A percentile compares a stretch with the other conserved stretches of the same genome.
Evolutionary conservation across 371 early-diverging fungal species (phyloP).

Genomic region (Paraphysoderma sedebokerense): DNA sequence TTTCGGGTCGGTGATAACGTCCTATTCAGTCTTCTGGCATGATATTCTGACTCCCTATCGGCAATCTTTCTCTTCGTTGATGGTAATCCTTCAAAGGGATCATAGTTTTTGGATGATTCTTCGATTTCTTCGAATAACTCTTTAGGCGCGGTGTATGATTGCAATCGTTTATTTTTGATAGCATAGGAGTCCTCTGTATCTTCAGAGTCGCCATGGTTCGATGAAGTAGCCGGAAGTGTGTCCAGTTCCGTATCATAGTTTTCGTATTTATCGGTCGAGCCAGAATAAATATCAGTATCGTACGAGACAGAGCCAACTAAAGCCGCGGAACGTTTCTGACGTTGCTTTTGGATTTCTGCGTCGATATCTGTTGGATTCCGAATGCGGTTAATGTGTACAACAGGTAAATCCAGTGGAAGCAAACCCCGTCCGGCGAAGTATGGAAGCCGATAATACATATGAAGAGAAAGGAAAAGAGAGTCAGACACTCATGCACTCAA

Average conservation of each 20-base stretch:
- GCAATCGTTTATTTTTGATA: slow-evolving; percentile 24
- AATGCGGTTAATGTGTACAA: too few relatives aligned
- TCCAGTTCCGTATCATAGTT: slow-evolving; percentile 59
- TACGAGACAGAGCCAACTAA: slow-evolving; percentile 34
- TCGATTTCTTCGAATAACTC: slow-evolving; percentile 53
- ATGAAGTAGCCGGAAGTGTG: slow-evolving; percentile 39
- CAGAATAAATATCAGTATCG: slow-evolving; percentile 69
- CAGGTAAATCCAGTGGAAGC: too few relatives aligned
- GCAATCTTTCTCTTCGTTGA: slow-evolving; percentile 49
- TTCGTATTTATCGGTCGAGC: slow-evolving; percentile 39
- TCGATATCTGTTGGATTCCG: too few relatives aligned
- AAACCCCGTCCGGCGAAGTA: too few relatives aligned
- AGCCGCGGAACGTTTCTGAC: too few relatives aligned
- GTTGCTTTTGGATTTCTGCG: too few relatives aligned
- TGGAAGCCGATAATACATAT: too few relatives aligned
- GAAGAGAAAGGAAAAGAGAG: too few relatives aligned
- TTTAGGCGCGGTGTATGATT: slow-evolving; percentile 68
- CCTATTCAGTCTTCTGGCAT: slow-evolving; percentile 55
- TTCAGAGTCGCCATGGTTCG: slow-evolving; percentile 33
- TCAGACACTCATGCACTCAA: too few relatives aligned
- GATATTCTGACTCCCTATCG: slow-evolving; percentile 78
- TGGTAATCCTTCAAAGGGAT: too few relatives aligned
- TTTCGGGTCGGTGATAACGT: slow-evolving; percentile 68
- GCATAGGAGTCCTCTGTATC: slow-evolving; percentile 27
- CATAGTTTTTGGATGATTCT: too few relatives aligned